Base-by-base conservation (phyloP, 2,329 filamentous ascomycete species). In the Proliferodiscus dingleyae region DNA sequence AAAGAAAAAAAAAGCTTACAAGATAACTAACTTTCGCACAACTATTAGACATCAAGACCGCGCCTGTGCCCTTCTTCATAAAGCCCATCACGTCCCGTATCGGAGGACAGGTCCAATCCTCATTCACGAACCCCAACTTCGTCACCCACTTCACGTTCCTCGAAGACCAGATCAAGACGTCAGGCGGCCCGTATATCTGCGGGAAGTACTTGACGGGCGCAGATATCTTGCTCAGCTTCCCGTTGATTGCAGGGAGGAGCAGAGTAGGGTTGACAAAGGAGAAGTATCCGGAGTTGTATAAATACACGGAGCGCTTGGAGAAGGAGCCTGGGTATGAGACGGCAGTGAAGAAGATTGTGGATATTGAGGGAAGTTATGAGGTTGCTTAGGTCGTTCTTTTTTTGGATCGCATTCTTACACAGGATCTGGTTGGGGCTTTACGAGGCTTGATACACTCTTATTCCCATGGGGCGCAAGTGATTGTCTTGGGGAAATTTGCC, bases 11-110 rank as follows among this genome's bases (percentile, higher is more conserved):
- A 15, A 3, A 30, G 8, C 32, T 26, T 26, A 11, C 6, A 26
- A 6, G 11, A 34, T 6, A 19, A 13, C 8, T 10, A 34, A 16
- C 4, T 5, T 10, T 34, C 9, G 15, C n/a, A 13, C 61, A 71
- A 65, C 73, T 75, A 68, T 16, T 61, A 74, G 68, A 75, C 74
- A 71, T 81, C 50, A 69, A 70, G 50, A 69, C 68, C 18, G 68
- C 76, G 0, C 72, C 77, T 0, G 73, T 83, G 0, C 82, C 82
- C 0, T 87, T 86, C 71, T 85, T 87, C 69, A 68, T 87, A 59
- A 81, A 77, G 52, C 81, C 81, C 2, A 71, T 87, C 49, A 80
- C 80, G 11, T 66, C 66, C 4, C 65, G 69, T 5, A 73, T 87
- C 16, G 75, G 75, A 6, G 34, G 42, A 47, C 69, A 69, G 43